phyloP scores from a whole-genome alignment of 805 yeast species.

The Cyberlindnera maritima region DNA sequence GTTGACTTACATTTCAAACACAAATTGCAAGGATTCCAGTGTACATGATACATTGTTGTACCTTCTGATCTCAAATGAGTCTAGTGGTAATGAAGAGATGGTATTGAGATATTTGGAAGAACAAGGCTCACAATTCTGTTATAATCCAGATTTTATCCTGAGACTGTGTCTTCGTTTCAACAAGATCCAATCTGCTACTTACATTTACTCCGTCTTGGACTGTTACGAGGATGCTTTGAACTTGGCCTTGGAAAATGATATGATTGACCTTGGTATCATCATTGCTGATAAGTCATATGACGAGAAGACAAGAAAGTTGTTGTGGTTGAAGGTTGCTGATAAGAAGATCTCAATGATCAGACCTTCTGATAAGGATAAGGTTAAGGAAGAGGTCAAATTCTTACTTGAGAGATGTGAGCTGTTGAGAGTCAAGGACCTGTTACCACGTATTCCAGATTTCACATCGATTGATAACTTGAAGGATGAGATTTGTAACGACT shows the following conservation, averaged over 20 bases:
- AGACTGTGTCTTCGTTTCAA: slow-evolving; percentile 64
- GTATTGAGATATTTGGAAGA: slow-evolving; percentile 49
- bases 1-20: slow-evolving; percentile 47
- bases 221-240: slow-evolving; percentile 79
- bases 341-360: slow-evolving; percentile 28
- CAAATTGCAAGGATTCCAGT: slow-evolving; percentile 40
- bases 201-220: slow-evolving; percentile 64
- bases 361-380: slow-evolving; percentile 28
- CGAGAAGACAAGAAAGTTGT: slow-evolving; percentile 53
- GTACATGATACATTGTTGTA: slow-evolving; percentile 73
- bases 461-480: slow-evolving; percentile 79
- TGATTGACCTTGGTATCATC: slow-evolving; percentile 55
- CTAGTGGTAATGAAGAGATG: slow-evolving; percentile 31
- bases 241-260: slow-evolving; percentile 61
- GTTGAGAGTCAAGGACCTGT: slow-evolving; percentile 71
- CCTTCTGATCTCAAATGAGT: slow-evolving; percentile 47
- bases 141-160: slow-evolving; percentile 72
- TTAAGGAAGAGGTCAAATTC: slow-evolving; percentile 32
- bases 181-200: slow-evolving; percentile 64
- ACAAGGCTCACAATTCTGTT: slow-evolving; percentile 38
- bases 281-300: slow-evolving; percentile 57
- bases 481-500: slow-evolving; percentile 75
- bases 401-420: slow-evolving; percentile 44
- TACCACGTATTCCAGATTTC: slow-evolving; percentile 83
- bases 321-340: slow-evolving; percentile 66